Conservation (phyloP, 2,329 filamentous ascomycete species). For the Botrytis aclada region DNA sequence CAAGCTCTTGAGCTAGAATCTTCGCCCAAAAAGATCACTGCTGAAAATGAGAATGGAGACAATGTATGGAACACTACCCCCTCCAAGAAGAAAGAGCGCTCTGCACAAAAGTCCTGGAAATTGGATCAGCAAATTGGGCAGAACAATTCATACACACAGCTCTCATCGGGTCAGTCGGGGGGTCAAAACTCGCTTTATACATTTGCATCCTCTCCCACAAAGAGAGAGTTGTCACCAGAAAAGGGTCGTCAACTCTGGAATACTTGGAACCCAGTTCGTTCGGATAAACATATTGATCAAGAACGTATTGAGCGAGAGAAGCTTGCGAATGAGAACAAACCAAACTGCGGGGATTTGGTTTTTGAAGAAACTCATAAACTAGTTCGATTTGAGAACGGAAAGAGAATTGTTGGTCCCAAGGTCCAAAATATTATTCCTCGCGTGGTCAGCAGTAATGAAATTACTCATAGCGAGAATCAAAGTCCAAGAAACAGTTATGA, state of each 20-base stretch:
- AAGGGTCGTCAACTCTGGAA: not conserved
- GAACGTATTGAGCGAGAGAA: not conserved
- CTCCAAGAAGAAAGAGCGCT: not conserved
- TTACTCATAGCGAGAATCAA: not conserved
- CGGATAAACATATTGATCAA: not conserved
- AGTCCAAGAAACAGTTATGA: not conserved
- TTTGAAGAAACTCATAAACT: constrained; percentile 2
- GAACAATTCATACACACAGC: not conserved
- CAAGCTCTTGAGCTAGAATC: not conserved
- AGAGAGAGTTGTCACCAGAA: not conserved
- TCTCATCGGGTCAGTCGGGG: not conserved
- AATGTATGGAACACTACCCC: no score
- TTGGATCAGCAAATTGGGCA: not conserved
- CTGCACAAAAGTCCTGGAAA: not conserved
- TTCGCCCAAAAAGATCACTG: not conserved
- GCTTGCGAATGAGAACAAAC: not conserved
- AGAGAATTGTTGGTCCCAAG: not conserved
- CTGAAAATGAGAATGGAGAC: not conserved
- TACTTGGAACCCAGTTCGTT: not conserved
- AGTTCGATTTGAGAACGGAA: not conserved
- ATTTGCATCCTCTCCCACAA: not conserved
- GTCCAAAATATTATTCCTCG: not conserved
- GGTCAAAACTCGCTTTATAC: not conserved
- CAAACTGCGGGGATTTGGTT: not conserved
- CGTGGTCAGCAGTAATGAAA: not conserved